Evolutionary conservation across 108 stramenopile genomes (phyloP).

Genomic region (Cyclostephanos tholiformis): DNA sequence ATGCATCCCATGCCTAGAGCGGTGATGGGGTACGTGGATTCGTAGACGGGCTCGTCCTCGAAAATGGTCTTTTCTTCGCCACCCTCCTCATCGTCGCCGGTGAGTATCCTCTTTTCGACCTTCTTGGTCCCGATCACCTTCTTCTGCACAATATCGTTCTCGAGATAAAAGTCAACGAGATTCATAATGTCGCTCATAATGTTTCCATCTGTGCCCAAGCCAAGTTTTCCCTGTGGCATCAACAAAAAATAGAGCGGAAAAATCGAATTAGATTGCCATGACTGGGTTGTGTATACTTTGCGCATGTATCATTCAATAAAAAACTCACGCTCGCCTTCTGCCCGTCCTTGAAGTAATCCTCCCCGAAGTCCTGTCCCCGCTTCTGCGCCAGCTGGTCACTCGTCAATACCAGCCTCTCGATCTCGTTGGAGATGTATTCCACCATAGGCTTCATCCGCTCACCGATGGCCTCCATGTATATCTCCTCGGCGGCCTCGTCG

Average conservation of each 20-base stretch:
- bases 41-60: constrained; percentile 69
- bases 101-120: constrained; percentile 58
- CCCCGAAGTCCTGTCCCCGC: constrained; percentile 78
- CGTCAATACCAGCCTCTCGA: constrained; percentile 77
- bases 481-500: constrained; percentile 62
- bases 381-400: constrained; percentile 76
- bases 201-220: constrained; percentile 83
- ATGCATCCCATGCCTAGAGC: constrained; percentile 65
- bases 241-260: not conserved
- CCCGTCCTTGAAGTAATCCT: constrained; percentile 85
- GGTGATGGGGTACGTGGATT: constrained; percentile 82
- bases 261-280: not conserved
- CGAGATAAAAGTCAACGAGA: constrained; percentile 85
- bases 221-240: constrained; percentile 63
- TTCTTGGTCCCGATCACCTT: constrained; percentile 70
- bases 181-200: constrained; percentile 90
- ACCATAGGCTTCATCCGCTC: constrained; percentile 83
- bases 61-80: constrained; percentile 56
- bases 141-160: constrained; percentile 77
- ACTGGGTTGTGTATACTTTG: not conserved
- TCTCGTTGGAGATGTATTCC: constrained; percentile 77
- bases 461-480: constrained; percentile 74
- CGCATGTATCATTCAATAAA: not conserved
- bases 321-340: constrained; percentile 64
- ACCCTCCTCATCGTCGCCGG: constrained; percentile 47